phyloP scores from a whole-genome alignment of 2,329 filamentous ascomycete species.

The Pseudopyricularia javanii region DNA sequence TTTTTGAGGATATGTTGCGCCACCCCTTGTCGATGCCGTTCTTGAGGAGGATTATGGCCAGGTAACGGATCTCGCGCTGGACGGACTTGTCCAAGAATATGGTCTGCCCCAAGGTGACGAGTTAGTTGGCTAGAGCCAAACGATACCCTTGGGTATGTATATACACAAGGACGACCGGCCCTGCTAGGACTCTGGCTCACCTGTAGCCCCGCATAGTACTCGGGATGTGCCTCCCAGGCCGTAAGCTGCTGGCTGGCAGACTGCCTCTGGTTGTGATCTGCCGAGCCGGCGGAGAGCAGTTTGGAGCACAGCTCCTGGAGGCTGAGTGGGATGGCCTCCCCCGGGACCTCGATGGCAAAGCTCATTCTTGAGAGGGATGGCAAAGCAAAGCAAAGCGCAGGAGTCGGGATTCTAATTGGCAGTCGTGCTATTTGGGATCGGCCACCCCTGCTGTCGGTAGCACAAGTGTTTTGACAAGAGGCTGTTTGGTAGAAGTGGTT shows the following conservation, averaged over 20 bases:
- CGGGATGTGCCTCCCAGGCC: conserved; percentile 54
- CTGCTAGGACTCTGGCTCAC: conserved; percentile 22
- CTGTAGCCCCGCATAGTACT: conserved; percentile 59
- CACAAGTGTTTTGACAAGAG: too few species aligned
- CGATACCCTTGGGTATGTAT: not conserved
- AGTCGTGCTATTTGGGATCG: not conserved
- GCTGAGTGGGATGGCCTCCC: conserved; percentile 64
- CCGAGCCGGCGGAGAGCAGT: conserved; percentile 50
- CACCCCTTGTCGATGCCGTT: conserved; percentile 95
- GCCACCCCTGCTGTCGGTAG: not conserved
- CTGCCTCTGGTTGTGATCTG: conserved; percentile 50
- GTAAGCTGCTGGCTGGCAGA: conserved; percentile 58
- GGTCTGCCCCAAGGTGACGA: conserved; percentile 35
- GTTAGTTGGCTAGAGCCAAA: not conserved
- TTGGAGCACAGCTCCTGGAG: conserved; percentile 51
- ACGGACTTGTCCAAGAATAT: conserved; percentile 72
- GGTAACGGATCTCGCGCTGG: conserved; percentile 67
- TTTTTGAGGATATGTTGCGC: conserved; percentile 49
- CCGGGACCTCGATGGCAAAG: conserved; percentile 66
- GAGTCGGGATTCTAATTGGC: not conserved
- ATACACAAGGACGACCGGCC: not conserved
- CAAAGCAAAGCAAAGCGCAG: not conserved
- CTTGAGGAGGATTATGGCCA: conserved; percentile 88
- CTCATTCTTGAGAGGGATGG: conserved; percentile 35
- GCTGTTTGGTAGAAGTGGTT: too few species aligned